Percentiles rank a stretch among this genome's conserved stretches.
These are phyloP conservation scores for Russula brevipes DNA, from an alignment of 768 basidiomycete genomes.

Conservation along the genomic window DNA sequence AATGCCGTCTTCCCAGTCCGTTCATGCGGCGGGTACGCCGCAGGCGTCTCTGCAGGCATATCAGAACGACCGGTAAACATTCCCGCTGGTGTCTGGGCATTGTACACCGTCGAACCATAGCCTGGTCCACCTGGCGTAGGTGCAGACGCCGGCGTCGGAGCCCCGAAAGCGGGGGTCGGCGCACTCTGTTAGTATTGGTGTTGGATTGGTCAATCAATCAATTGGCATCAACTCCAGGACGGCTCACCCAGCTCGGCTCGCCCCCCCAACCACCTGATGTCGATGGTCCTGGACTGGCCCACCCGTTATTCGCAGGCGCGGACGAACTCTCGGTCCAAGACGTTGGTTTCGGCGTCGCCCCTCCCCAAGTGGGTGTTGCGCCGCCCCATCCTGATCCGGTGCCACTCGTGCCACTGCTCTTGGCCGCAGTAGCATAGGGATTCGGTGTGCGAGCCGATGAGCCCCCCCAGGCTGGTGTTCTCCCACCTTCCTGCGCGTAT, in stretches of 20 bases:
- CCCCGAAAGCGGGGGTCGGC: conserved; percentile 27
- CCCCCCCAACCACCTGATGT: conserved; percentile 33
- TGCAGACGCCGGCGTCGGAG: conserved; percentile 38
- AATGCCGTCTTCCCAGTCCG: conserved; percentile 25
- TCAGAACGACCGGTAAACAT: conserved; percentile 21
- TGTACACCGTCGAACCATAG: conserved; percentile 33
- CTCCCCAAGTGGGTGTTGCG: conserved; percentile 29
- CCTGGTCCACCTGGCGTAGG: conserved; percentile 35
- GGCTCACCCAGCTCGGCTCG: conserved; percentile 47
- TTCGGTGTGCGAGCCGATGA: conserved; percentile 51
- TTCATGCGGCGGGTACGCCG: conserved; percentile 35
- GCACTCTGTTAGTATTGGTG: conserved; percentile 26
- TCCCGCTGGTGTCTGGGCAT: conserved; percentile 32
- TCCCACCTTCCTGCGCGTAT: conserved; percentile 45
- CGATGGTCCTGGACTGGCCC: conserved; percentile 31
- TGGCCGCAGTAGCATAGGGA: conserved; percentile 36
- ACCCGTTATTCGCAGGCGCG: conserved; percentile 16
- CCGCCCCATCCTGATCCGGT: conserved; percentile 46
- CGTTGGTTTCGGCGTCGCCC: conserved; percentile 23
- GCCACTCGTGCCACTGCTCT: conserved; percentile 31
- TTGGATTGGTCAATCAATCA: not conserved
- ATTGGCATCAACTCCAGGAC: conserved; percentile 12
- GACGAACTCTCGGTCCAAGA: conserved; percentile 17
- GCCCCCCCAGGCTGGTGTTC: conserved; percentile 53
- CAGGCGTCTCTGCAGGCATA: conserved; percentile 32